phyloP scores from a whole-genome alignment of 164 flowering plant species.

The Chimonanthus salicifolius region DNA sequence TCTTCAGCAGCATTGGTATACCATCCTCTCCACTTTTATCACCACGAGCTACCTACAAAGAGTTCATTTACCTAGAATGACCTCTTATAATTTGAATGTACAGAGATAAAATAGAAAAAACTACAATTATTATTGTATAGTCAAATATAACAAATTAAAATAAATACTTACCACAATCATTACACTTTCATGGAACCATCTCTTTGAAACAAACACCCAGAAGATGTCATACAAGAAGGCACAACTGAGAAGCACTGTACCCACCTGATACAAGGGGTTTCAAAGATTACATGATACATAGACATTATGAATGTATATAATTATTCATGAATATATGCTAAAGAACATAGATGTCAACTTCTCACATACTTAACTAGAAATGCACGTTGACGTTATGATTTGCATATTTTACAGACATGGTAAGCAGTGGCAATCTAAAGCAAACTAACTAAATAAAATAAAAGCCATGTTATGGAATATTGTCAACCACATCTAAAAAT shows the following conservation, averaged over 20 bases:
- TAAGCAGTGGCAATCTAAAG: background rate
- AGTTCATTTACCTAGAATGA: background rate
- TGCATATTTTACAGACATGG: background rate
- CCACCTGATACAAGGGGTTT: slow-evolving; percentile 52
- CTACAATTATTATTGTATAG: background rate
- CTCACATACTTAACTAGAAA: no score
- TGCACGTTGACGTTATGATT: background rate
- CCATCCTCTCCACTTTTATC: slow-evolving; percentile 96
- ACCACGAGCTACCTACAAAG: slow-evolving; percentile 89
- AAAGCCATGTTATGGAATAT: background rate
- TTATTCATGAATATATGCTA: no score
- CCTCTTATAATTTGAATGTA: background rate
- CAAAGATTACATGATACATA: background rate
- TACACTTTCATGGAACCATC: slow-evolving; percentile 87
- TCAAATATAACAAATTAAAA: no score
- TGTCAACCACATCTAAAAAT: background rate
- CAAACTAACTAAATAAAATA: background rate
- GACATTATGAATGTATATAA: background rate
- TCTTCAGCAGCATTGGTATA: slow-evolving; percentile 92
- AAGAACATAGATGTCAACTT: no score
- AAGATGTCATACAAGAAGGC: slow-evolving; percentile 96
- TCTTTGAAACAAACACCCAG: slow-evolving; percentile 91
- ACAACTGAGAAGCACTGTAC: slow-evolving; percentile 90
- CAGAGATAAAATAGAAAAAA: background rate
- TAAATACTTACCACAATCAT: slow-evolving; percentile 86